Percentiles rank a stretch among this genome's conserved stretches.
Evolutionary conservation across 768 basidiomycete species (phyloP).

Genomic region (Hortiboletus campestris): DNA sequence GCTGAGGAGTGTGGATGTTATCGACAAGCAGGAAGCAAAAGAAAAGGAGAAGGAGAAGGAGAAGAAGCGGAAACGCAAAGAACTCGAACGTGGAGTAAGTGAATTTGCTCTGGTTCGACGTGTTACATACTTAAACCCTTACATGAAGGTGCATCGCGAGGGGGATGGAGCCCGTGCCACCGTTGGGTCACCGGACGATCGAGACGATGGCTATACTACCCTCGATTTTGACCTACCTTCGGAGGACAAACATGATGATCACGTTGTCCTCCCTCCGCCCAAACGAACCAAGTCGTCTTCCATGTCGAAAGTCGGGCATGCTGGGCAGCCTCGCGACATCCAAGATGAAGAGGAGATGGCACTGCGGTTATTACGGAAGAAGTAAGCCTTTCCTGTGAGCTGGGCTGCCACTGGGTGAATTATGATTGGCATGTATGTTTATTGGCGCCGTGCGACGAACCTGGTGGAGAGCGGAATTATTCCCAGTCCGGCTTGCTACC

Average conservation of each 20-base stretch:
- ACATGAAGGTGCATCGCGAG: constrained; percentile 24
- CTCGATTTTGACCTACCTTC: constrained; percentile 62
- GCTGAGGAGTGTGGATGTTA: constrained; percentile 66
- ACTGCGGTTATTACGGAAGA: constrained; percentile 49
- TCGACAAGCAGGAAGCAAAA: constrained; percentile 79
- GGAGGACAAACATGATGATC: constrained; percentile 37
- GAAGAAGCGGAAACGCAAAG: constrained; percentile 90
- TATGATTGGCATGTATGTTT: neutral
- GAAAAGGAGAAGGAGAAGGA: constrained; percentile 90
- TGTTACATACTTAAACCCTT: neutral
- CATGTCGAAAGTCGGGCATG: constrained; percentile 29
- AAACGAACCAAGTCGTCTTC: constrained; percentile 34
- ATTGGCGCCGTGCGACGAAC: neutral
- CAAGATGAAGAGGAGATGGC: constrained; percentile 67
- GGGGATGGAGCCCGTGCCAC: constrained; percentile 20
- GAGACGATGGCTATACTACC: constrained; percentile 70
- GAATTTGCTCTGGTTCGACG: neutral
- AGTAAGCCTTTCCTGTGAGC: too few species aligned
- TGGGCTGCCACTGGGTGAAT: neutral
- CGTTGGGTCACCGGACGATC: constrained; percentile 42
- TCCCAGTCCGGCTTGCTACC: too few species aligned
- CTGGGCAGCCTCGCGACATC: constrained; percentile 28
- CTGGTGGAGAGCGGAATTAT: too few species aligned
- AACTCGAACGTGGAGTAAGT: constrained; percentile 51
- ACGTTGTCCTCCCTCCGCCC: constrained; percentile 20